A percentile compares a stretch with the other conserved stretches of the same genome.
phyloP scores from a whole-genome alignment of 1,284 basidiomycete species.

The Cyathus olla region DNA sequence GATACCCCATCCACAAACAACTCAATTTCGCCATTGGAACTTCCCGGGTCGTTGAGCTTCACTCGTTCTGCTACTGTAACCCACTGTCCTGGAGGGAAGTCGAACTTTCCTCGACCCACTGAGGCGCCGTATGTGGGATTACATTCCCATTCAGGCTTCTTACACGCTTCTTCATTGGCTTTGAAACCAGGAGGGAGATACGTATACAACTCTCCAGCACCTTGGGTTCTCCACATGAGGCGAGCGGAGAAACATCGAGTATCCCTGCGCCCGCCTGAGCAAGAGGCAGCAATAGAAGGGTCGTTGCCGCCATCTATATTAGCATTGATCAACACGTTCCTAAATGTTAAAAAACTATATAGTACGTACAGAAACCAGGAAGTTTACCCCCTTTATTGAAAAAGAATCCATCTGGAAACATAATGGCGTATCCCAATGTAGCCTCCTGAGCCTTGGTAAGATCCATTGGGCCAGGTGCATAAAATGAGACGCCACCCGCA shows the following conservation, averaged over 20 bases:
- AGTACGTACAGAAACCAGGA: constrained; percentile 59
- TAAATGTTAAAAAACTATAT: constrained; percentile 5
- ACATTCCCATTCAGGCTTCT: constrained; percentile 50
- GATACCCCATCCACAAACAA: constrained; percentile 61
- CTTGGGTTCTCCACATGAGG: constrained; percentile 61
- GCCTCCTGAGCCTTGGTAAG: constrained; percentile 58
- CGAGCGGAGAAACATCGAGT: constrained; percentile 59
- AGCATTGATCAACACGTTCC: neutral
- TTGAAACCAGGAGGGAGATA: constrained; percentile 64
- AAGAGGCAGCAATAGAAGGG: constrained; percentile 46
- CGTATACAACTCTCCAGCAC: constrained; percentile 64
- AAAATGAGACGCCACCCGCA: constrained; percentile 24
- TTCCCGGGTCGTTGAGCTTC: constrained; percentile 61
- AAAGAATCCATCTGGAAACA: constrained; percentile 62
- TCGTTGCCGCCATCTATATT: constrained; percentile 59
- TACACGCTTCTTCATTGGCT: constrained; percentile 60
- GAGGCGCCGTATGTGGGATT: constrained; percentile 66
- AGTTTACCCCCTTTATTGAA: constrained; percentile 61
- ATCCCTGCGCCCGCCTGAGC: constrained; percentile 61
- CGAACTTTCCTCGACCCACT: constrained; percentile 70
- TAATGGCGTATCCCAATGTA: constrained; percentile 67
- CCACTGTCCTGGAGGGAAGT: constrained; percentile 65
- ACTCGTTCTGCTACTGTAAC: constrained; percentile 66
- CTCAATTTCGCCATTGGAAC: constrained; percentile 62
- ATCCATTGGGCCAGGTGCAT: constrained; percentile 34